These are phyloP conservation scores for Amylocarpus encephaloides DNA, from an alignment of 2,329 filamentous ascomycete genomes.

Conservation along the genomic window DNA sequence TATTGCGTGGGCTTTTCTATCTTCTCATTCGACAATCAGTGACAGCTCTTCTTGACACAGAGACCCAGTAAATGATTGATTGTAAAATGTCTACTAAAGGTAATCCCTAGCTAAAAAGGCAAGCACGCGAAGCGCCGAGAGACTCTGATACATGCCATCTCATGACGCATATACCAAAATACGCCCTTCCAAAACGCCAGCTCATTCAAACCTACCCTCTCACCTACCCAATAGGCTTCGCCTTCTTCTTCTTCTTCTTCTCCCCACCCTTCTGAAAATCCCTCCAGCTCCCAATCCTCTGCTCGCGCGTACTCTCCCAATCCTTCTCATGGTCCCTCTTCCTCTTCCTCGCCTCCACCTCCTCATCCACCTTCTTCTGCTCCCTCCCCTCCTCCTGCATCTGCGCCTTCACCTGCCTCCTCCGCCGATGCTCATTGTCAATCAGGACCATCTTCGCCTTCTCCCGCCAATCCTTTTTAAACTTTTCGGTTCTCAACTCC, in stretches of 20 bases:
- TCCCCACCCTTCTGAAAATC: constrained; percentile 70
- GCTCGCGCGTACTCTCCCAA: constrained; percentile 89
- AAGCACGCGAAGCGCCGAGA: background rate
- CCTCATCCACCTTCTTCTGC: constrained; percentile 79
- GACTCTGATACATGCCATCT: background rate
- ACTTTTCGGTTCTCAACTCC: constrained; percentile 78
- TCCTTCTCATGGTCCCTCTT: constrained; percentile 90
- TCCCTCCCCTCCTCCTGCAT: constrained; percentile 94
- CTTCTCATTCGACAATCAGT: too few relatives aligned
- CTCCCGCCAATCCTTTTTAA: constrained; percentile 79
- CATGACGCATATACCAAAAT: background rate
- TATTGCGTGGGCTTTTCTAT: too few relatives aligned
- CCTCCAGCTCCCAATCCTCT: constrained; percentile 90
- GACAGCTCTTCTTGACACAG: too few relatives aligned
- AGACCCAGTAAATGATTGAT: background rate
- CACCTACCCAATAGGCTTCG: constrained; percentile 30
- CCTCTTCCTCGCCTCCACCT: constrained; percentile 71
- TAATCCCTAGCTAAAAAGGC: too few relatives aligned
- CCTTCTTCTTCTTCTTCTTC: constrained; percentile 64
- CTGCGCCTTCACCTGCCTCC: constrained; percentile 83
- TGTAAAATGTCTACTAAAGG: too few relatives aligned
- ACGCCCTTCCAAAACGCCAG: background rate
- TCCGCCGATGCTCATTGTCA: constrained; percentile 81
- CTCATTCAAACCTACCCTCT: background rate
- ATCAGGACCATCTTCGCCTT: constrained; percentile 87